Percentiles rank a stretch among this genome's conserved stretches.
phyloP scores from a whole-genome alignment of 768 basidiomycete genomes.

The Hemileccinum rubropunctum region DNA sequence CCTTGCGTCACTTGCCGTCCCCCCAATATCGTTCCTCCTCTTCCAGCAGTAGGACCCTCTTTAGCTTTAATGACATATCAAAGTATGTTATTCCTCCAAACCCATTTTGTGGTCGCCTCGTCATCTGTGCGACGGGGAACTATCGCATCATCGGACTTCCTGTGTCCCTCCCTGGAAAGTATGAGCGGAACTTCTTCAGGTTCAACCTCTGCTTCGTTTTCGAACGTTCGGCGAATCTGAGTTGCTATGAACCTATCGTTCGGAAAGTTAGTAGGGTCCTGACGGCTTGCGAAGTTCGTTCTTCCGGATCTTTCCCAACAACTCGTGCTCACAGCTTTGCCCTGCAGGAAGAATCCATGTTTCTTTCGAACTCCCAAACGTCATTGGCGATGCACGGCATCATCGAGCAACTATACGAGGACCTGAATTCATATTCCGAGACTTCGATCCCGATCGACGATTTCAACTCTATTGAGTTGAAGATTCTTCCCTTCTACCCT shows the following conservation, averaged over 20 bases:
- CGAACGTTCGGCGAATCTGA: constrained; percentile 83
- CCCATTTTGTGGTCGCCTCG: constrained; percentile 82
- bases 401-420: constrained; percentile 94
- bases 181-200: constrained; percentile 84
- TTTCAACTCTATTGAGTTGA: constrained; percentile 93
- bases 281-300: constrained; percentile 79
- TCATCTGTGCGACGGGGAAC: constrained; percentile 77
- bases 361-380: constrained; percentile 73
- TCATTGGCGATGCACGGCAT: constrained; percentile 73
- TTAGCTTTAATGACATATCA: constrained; percentile 89
- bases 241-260: constrained; percentile 94
- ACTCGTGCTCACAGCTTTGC: constrained; percentile 3
- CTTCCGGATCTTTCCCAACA: constrained; percentile 3
- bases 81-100: constrained; percentile 92
- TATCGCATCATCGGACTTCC: constrained; percentile 94
- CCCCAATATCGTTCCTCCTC: constrained; percentile 49
- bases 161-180: constrained; percentile 70
- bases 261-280: constrained; percentile 92
- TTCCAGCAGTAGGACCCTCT: constrained; percentile 50
- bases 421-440: constrained; percentile 96
- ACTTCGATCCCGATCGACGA: constrained; percentile 88
- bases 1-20: constrained; percentile 42
- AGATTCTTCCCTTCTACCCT: constrained; percentile 95
- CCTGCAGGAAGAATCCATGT: constrained; percentile 81
- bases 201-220: constrained; percentile 98